Evolutionary conservation across 2,329 filamentous ascomycete species (phyloP), one percentile per base, ranked within the genome.

Genomic region (Trichoderma simmonsii): DNA sequence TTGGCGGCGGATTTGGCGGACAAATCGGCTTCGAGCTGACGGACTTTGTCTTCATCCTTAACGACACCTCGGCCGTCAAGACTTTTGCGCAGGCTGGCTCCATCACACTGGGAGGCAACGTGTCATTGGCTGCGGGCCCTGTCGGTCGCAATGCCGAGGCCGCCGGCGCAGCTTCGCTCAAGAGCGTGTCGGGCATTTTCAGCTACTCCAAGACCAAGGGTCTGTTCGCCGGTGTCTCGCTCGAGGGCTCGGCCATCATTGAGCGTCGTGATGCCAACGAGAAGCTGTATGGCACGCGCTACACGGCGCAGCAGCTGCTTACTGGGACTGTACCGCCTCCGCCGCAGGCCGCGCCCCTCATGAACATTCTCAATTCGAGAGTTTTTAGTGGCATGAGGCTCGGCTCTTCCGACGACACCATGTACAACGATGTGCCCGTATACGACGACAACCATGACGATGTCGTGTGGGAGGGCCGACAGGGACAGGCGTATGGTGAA

Each of bases 141-240:
- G 89, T 99, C 30, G 96, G 96, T 70, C 89, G 96, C 77, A 98
- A 98, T 82, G 96, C 95, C 60, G 96, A 99, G 82, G 96, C 96
- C 14, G 95, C 96, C 43, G 96, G 96, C 74, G 95, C 95, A 15
- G 96, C 96, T 8, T 97, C 93, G 76, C 86, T 97, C 74, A 95
- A 91, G 85, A 91, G 94, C 74, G 92, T 98, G 9, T 93, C 95
- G 0, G 96, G 93, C 68, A 91, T 99, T 64, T 99, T 99, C 85
- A 93, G 93, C 78, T 99, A 99, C 86, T 96, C 92, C 81, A 98
- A 98, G 84, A 99, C 96, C 14, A 98, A 98, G 85, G 96, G 96
- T 24, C 85, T 99, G 36, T 99, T 99, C 77, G 96, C 96, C 6
- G 96, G 96, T 79, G 95, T 99, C 62, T 97, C 93, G 76, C 85